Base-by-base conservation (phyloP, 1,139 yeast genomes). In the Yamadazyma pseudoaaseri region DNA sequence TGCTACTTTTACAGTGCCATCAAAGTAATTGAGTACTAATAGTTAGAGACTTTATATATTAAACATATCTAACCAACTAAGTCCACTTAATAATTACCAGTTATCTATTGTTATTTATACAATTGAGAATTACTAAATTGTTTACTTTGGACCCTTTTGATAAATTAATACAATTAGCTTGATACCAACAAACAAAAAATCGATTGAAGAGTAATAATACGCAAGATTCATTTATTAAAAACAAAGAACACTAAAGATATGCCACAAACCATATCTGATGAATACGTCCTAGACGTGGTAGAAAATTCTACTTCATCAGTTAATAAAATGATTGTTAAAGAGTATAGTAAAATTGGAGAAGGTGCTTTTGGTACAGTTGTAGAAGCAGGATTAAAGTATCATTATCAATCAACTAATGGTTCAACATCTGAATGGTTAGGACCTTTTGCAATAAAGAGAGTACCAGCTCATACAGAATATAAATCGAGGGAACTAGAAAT, bases 361-460 rank as follows among this genome's bases (percentile, higher is more conserved):
- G 94, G 94, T 24, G 92, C 94, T 3, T 84, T 84, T 53, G 94
- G 94, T 29, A 82, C 87, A 2, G 94, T 84, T 14, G 81, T 81
- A 9, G 89, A 83, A 52, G 90, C 94, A 1, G 75, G 76, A 41
- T 62, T 78, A 39, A 63, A 60, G 41, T 53, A 60, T 33, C 55
- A 48, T 30, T 57, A 55, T 30, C 42, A 56, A 24, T 13, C 27
- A 6, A 58, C 60, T n/a, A 34, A 44, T 29, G 61, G 62, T 18
- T 16, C 22, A 5, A 6, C 6, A 12, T 22, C 26, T 4, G 41
- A 31, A 25, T 79, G 86, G 85, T 61, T 79, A 26, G 94, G 94
- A 0, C 94, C 94, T 0, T 84, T 76, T 62, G 94, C 92, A 17
- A 83, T 84, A 39, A 84, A 84, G 50, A 71, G 86, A 48, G 92